A percentile compares a stretch with the other conserved stretches of the same genome.
Conservation (phyloP, 2,329 filamentous ascomycete genomes). For the Tricladium varicosporioides region DNA sequence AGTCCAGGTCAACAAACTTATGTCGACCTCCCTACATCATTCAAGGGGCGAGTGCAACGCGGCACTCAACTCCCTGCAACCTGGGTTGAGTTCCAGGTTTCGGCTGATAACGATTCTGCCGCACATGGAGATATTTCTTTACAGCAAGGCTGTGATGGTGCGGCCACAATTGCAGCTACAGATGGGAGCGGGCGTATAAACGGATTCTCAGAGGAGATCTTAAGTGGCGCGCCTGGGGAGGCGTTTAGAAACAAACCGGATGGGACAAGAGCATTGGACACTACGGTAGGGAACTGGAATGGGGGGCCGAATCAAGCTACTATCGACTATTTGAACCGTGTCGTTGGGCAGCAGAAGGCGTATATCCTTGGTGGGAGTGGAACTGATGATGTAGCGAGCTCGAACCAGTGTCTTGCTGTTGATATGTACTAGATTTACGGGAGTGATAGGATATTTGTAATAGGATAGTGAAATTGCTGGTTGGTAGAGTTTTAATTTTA, state of each 20-base stretch:
- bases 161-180: constrained; percentile 39
- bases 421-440: constrained; percentile 18
- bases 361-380: constrained; percentile 38
- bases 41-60: constrained; percentile 42
- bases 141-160: constrained; percentile 40
- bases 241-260: constrained; percentile 35
- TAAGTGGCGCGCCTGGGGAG: constrained; percentile 34
- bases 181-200: constrained; percentile 36
- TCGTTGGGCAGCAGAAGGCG: constrained; percentile 34
- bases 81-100: constrained; percentile 41
- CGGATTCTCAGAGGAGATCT: constrained; percentile 34
- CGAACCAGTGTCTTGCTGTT: constrained; percentile 33
- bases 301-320: constrained; percentile 38
- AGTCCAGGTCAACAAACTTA: constrained; percentile 32
- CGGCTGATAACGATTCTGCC: constrained; percentile 35
- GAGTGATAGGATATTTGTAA: no score
- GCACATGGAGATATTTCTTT: constrained; percentile 40
- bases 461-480: no score
- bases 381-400: constrained; percentile 34
- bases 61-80: constrained; percentile 37
- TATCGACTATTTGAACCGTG: constrained; percentile 35
- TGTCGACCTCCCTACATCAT: constrained; percentile 33
- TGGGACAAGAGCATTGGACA: constrained; percentile 35
- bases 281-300: constrained; percentile 40
- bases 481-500: no score